Conservation (phyloP, 768 basidiomycete species). For the Ramaria sp. region DNA sequence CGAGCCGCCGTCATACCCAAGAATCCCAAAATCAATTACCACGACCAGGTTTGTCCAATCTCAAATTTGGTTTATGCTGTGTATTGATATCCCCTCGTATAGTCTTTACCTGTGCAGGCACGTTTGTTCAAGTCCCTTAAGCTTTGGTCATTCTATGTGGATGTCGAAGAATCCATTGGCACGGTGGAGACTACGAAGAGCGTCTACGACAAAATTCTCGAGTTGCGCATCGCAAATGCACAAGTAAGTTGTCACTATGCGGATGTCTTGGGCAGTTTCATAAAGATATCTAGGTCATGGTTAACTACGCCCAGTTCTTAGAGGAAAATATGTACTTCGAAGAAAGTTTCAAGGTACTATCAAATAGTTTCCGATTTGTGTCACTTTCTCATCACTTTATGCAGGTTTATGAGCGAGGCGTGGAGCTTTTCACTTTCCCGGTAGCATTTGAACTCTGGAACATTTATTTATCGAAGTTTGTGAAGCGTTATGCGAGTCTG, state of each 20-base stretch:
- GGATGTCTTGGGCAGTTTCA: not conserved
- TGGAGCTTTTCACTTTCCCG: conserved; percentile 95
- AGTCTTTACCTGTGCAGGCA: conserved; percentile 78
- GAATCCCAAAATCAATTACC: conserved; percentile 83
- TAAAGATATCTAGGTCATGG: conserved; percentile 42
- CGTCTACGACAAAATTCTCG: conserved; percentile 94
- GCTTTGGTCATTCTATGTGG: conserved; percentile 98
- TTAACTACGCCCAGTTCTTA: conserved; percentile 94
- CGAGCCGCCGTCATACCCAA: conserved; percentile 87
- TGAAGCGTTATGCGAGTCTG: conserved; percentile 81
- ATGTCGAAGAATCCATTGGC: conserved; percentile 94
- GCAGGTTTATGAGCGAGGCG: conserved; percentile 91
- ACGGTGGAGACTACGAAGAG: conserved; percentile 84
- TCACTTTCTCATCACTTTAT: not conserved
- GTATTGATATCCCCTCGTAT: conserved; percentile 6
- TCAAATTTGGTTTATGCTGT: not conserved
- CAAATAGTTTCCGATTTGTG: conserved; percentile 5
- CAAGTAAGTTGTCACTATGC: conserved; percentile 31
- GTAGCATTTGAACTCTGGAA: conserved; percentile 99
- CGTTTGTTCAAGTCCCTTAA: conserved; percentile 97
- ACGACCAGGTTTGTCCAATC: conserved; percentile 68
- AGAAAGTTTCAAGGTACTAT: conserved; percentile 84
- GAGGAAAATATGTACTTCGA: conserved; percentile 99
- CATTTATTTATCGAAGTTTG: conserved; percentile 93
- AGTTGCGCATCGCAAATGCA: conserved; percentile 94